Evolutionary conservation across 1,284 basidiomycete genomes (phyloP), one percentile per base, ranked within the genome.

Genomic region (Anthracocystis walkeri): DNA sequence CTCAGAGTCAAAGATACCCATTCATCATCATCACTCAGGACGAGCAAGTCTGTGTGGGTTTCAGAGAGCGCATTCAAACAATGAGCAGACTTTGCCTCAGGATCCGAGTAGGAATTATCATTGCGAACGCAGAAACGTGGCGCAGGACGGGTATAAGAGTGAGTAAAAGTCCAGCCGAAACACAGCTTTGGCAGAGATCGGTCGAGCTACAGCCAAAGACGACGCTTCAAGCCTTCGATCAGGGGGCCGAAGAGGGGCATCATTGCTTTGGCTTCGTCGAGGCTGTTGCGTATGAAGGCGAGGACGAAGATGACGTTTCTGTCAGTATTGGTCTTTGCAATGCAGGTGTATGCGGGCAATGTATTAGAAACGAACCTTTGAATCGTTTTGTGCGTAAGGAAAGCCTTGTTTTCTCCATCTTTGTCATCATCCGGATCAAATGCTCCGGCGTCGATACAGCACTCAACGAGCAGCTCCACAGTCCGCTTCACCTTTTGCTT

Each of bases 401-500:
- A 79, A 2, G 53, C 40, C 23, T 62, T 35, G 33, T 25, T 25
- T 33, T 21, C 42, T 3, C 58, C 56, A 1, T 38, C 61, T 0
- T 56, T 49, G 27, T 67, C 61, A 3, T 69, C 53, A 4, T 64
- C 71, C 10, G 60, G 49, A 31, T 69, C 74, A 16, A 68, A 76
- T 0, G 77, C 75, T 11, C 79, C 80, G 2, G 65, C 77, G 18
- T 72, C 69, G 11, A 59, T 42, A 41, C 77, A 90, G 91, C 12
- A 87, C 95, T 20, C 90, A 93, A 41, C 88, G 10, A 91, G 60
- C 90, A 95, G 40, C 91, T 91, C 7, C 93, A 98, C 84, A 89
- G 92, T 16, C 93, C 92, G 89, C 89, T 91, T 73, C 95, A 97
- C 83, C 92, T 95, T 74, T 88, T 95, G 31, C 94, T 63, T 46